phyloP scores from a whole-genome alignment of 495 filamentous ascomycete genomes.

The Daldinia grandis region DNA sequence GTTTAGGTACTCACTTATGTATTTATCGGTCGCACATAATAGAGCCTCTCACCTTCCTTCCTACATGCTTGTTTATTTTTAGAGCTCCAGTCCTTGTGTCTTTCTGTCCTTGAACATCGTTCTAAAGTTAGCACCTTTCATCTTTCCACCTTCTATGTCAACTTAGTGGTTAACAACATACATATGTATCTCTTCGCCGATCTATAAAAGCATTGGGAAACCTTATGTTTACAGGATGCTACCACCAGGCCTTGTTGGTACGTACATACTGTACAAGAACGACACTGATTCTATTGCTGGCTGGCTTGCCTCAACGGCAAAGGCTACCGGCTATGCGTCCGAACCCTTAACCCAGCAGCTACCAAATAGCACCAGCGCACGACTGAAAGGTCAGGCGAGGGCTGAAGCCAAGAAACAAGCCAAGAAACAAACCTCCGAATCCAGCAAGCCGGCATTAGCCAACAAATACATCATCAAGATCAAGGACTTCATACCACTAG shows the following conservation, averaged over 20 bases:
- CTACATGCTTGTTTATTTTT: background rate
- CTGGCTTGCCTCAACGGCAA: slow-evolving; percentile 60
- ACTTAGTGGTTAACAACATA: background rate
- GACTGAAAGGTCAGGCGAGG: slow-evolving; percentile 50
- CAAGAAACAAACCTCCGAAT: slow-evolving; percentile 1
- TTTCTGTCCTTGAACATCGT: background rate
- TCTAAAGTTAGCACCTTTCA: background rate
- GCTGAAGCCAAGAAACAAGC: slow-evolving; percentile 43
- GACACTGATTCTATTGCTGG: slow-evolving; percentile 59
- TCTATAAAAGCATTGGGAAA: background rate
- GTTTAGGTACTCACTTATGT: no score
- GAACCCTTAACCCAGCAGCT: slow-evolving; percentile 16
- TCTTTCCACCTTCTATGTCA: background rate
- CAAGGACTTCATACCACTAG: slow-evolving; percentile 50
- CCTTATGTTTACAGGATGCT: slow-evolving; percentile 37
- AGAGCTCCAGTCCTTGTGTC: background rate
- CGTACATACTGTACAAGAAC: slow-evolving; percentile 58
- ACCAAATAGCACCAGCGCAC: background rate
- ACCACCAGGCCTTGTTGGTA: slow-evolving; percentile 48
- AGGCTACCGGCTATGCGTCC: slow-evolving; percentile 45
- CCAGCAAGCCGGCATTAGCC: background rate
- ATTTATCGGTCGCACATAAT: no score
- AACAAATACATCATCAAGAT: slow-evolving; percentile 50
- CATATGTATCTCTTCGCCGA: background rate
- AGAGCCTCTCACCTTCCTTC: no score